Evolutionary conservation across 1,284 basidiomycete species (phyloP), one percentile per base, ranked within the genome.

Genomic region (Sutorius eximius): DNA sequence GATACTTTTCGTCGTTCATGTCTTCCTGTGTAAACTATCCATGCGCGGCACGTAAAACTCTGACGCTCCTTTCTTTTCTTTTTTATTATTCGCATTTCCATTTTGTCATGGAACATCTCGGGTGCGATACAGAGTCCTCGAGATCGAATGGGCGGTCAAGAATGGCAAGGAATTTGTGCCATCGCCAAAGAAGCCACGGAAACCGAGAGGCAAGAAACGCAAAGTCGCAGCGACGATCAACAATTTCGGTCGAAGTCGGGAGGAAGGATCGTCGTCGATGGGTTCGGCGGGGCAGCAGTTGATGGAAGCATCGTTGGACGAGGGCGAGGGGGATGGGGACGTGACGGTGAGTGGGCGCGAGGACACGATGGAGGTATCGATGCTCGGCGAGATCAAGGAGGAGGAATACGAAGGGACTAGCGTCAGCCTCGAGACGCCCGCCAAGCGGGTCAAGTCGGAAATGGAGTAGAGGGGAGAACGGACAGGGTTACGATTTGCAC

Each of bases 91-190:
- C 24, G 24, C 24, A 27, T 27, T 27, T 27, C 24, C 24, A 27
- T 5, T 27, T 27, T 3, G 24, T 27, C 24, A 27, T 27, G 24
- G 5, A 27, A 27, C 5, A 5, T n/a, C 22, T 40, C 18, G 38
- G 45, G 30, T n/a, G 11, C 10, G 13, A 41, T 27, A 22, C n/a
- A 89, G 86, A 74, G 86, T 89, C 67, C 80, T 89, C 71, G 85
- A 88, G 69, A 83, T 87, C 63, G 86, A 88, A 67, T 86, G 82
- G 80, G 77, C 86, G 2, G 79, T 86, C 65, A 82, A 82, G 71
- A 79, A 87, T 60, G 72, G 78, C 55, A 78, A 73, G 57, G 73
- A 78, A 42, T 87, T 83, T 58, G 71, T 82, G 33, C 82, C 82
- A n/a, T 82, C 84, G 20, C 85, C 85, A n/a, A 86, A 82, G 71